Evolutionary conservation across 495 filamentous ascomycete genomes (phyloP).

Genomic region (Annulohypoxylon maeteangense): DNA sequence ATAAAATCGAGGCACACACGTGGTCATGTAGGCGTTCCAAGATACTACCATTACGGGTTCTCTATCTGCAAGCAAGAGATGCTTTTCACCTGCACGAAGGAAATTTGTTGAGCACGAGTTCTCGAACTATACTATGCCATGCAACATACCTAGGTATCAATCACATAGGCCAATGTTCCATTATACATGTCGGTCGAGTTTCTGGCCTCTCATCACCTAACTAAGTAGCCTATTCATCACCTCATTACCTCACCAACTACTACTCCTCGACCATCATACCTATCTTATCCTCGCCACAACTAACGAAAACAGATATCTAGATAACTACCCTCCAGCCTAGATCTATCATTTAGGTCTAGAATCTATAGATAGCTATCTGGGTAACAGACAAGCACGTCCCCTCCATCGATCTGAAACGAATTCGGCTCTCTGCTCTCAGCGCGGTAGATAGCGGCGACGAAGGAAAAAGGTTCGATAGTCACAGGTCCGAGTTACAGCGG

Average conservation of each 20-base stretch:
- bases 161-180: background rate
- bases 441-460: background rate
- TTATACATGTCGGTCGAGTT: background rate
- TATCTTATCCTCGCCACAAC: background rate
- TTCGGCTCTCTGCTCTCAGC: background rate
- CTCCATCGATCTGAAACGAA: background rate
- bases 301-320: background rate
- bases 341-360: background rate
- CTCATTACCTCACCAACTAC: background rate
- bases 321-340: background rate
- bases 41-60: background rate
- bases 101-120: slow-evolving; percentile 1
- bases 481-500: background rate
- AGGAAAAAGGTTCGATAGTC: background rate
- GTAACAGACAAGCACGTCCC: background rate
- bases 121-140: slow-evolving; percentile 1
- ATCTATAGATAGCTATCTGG: background rate
- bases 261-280: background rate
- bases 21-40: slow-evolving; percentile 3
- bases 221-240: background rate
- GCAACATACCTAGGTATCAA: background rate
- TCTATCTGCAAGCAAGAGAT: background rate
- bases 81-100: background rate
- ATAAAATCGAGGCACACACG: slow-evolving; percentile 1
- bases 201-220: background rate